Evolutionary conservation across 768 basidiomycete species (phyloP), one percentile per base, ranked within the genome.

Genomic region (Amanita subjunquillea): DNA sequence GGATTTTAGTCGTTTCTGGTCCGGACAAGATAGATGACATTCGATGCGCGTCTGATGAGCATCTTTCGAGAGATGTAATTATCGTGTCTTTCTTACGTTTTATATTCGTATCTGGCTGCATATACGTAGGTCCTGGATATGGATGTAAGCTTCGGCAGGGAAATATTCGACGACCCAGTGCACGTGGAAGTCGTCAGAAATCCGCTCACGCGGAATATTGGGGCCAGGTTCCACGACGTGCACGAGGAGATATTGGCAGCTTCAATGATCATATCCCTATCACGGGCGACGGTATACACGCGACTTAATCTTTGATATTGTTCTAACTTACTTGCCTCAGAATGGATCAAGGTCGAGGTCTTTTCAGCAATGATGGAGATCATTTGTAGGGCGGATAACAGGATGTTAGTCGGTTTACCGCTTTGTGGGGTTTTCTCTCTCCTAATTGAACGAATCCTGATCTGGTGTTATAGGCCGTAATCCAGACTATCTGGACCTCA

Each of bases 1-100:
- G 79, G 78, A 54, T 71, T 4, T 66, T 78, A 17, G 60, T 79
- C 6, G 61, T 72, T 25, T 67, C 69, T 9, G 70, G 73, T 0
- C 62, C 63, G 0, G 52, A 64, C 22, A 64, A 68, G 32, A 61
- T 76, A 20, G 73, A 78, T 3, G 74, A 77, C 40, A 56, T 80
- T 27, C 69, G 72, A 39, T 71, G 63, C 53, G 71, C 72, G 15
- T 66, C 72, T 5, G 76, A 77, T 48, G 66, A 73, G 13, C 65
- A 66, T 29, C 62, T 78, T 6, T 77, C 75, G 38, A 56, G 61
- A 50, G 72, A 39, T 20, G 48, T 49, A 47, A 27, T 29, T 27
- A 13, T 45, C 15, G 6, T 30, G 13, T 7, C 23, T 27, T 25
- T 45, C 27, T 23, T 17, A 25, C 6, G 7, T 17, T 13, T 25